Evolutionary conservation across 352 stramenopile species (phyloP), one percentile per base, ranked within the genome.

Genomic region (Globisporangium nodosum): DNA sequence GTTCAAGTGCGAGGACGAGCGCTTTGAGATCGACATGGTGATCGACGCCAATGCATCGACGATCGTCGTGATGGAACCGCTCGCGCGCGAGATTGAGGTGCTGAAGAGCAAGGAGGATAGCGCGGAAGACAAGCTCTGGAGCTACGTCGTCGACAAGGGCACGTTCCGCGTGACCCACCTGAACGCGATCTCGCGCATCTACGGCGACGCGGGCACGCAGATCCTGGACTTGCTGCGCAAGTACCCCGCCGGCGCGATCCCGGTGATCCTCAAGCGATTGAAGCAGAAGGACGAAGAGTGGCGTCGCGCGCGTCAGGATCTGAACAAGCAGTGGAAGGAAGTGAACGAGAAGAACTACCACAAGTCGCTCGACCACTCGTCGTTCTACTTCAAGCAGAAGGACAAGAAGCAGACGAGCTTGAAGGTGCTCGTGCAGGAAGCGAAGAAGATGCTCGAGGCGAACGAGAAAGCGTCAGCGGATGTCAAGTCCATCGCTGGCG

Each of bases 1-100:
- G 0, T 99, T 99, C 76, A 96, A 98, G 60, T 98, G 90, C 59
- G 98, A 99, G 76, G 98, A 99, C 71, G 97, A 99, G 70, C 88
- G 97, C 11, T 96, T 96, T 59, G 85, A 94, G 64, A 96, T 94
- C 49, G 85, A 95, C 60, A 96, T 94, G 84, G 84, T 96, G 21
- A 99, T 99, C 62, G 98, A 99, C 53, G 91, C 90, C 1, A 99
- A 99, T 73, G 80, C 88, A 24, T 90, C 85, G 24, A 97, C 97
- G 16, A 97, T 99, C 63, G 90, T 87, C 46, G 76, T 97, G 20
- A 71, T 99, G 21, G 91, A 98, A 58, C 96, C 96, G 11, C 86
- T 99, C 40, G 91, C 88, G 3, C 80, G 97, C 37, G 96, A 99
- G 70, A 97, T 99, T 47, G 77, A 93, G 24, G 69, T 85, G 9